Evolutionary conservation across 2,329 filamentous ascomycete genomes (phyloP).

Genomic region (Fusarium solani-melongenae): DNA sequence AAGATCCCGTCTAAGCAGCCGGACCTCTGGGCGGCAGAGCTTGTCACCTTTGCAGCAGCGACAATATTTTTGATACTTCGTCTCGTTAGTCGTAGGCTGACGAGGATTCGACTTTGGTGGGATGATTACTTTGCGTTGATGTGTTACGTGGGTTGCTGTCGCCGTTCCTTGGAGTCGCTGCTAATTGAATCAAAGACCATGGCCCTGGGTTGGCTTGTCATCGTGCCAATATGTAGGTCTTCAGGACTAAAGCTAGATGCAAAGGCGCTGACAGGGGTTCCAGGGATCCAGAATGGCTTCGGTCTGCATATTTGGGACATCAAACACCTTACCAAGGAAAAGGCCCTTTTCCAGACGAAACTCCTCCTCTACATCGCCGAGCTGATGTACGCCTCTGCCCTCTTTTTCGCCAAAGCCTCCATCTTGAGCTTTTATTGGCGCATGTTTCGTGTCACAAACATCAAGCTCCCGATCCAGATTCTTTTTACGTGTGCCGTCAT

Average conservation of each 20-base stretch:
- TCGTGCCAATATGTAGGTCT: slow-evolving; percentile 25
- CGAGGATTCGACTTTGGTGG: slow-evolving; percentile 32
- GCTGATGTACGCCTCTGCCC: slow-evolving; percentile 42
- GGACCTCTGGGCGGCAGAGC: slow-evolving; percentile 27
- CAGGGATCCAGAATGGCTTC: slow-evolving; percentile 30
- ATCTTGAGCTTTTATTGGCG: slow-evolving; percentile 48
- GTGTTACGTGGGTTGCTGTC: slow-evolving; percentile 16
- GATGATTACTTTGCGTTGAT: slow-evolving; percentile 34
- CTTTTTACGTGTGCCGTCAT: slow-evolving; percentile 34
- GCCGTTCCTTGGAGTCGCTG: accelerated
- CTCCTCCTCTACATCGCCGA: slow-evolving; percentile 37
- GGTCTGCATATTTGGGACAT: slow-evolving; percentile 32
- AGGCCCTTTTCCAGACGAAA: slow-evolving; percentile 14
- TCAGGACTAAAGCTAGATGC: background rate
- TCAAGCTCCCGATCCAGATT: slow-evolving; percentile 42
- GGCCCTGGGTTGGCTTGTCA: slow-evolving; percentile 29
- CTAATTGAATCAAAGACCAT: slow-evolving; percentile 14
- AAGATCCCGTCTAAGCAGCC: slow-evolving; percentile 25
- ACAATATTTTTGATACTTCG: slow-evolving; percentile 23
- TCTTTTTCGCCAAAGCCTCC: slow-evolving; percentile 43
- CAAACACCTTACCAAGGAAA: background rate
- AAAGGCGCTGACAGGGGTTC: background rate
- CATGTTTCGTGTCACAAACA: slow-evolving; percentile 43
- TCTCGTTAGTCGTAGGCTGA: slow-evolving; percentile 27
- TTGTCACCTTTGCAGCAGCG: slow-evolving; percentile 26